These are phyloP conservation scores for Aspergillus mulundensis DNA, from an alignment of 495 filamentous ascomycete genomes.

Conservation along the genomic window DNA sequence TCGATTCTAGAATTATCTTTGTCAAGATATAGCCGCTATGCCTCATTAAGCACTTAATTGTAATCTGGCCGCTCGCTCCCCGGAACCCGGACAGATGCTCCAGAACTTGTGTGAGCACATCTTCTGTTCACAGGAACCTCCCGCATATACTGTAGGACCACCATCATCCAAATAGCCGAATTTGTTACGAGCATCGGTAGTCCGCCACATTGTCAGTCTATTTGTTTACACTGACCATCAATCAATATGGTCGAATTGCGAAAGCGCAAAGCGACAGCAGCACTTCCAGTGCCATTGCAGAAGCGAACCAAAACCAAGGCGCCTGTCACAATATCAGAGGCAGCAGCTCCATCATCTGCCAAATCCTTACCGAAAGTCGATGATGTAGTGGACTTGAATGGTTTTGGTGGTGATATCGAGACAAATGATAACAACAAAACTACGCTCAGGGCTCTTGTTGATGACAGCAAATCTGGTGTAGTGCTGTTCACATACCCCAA, in stretches of 20 bases:
- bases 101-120: no score
- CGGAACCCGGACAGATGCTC: no score
- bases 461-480: slow-evolving; percentile 77
- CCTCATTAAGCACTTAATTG: neutral
- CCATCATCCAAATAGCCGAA: no score
- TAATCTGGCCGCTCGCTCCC: no score
- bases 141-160: neutral
- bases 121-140: no score
- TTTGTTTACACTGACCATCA: no score
- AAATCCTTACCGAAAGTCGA: slow-evolving; percentile 37
- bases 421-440: slow-evolving; percentile 77
- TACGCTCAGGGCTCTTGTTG: slow-evolving; percentile 71
- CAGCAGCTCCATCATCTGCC: slow-evolving; percentile 19
- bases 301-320: slow-evolving; percentile 44
- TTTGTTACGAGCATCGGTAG: no score
- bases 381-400: slow-evolving; percentile 58
- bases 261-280: slow-evolving; percentile 66
- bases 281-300: slow-evolving; percentile 52
- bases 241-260: slow-evolving; percentile 57
- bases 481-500: slow-evolving; percentile 95
- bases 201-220: no score
- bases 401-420: slow-evolving; percentile 79
- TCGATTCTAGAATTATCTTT: no score
- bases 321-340: slow-evolving; percentile 41
- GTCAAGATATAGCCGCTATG: neutral